Percentiles rank a stretch among this genome's conserved stretches.
phyloP scores from a whole-genome alignment of 148 eudicot species.

The Limonium bicolor region DNA sequence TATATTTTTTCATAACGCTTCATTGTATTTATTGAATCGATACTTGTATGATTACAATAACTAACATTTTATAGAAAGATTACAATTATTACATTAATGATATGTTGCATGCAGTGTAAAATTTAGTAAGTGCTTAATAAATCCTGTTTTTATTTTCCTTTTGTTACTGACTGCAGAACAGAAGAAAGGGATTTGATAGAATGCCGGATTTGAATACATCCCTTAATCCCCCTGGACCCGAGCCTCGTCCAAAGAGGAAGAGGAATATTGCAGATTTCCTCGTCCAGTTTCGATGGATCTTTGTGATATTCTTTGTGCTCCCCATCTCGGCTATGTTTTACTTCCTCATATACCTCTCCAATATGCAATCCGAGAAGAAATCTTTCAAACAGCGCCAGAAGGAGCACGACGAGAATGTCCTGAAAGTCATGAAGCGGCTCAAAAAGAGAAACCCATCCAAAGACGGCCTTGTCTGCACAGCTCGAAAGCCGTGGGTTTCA shows the following conservation, averaged over 20 bases:
- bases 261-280: conserved; percentile 3
- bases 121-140: no score
- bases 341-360: conserved; percentile 3
- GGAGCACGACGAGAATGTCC: conserved; percentile 5
- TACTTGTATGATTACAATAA: no score
- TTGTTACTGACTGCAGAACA: no score
- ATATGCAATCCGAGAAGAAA: conserved; percentile 5
- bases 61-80: no score
- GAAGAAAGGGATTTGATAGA: not conserved
- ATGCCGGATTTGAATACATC: conserved; percentile 6
- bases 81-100: no score
- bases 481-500: conserved; percentile 2
- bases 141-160: not conserved
- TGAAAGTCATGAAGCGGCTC: conserved; percentile 2
- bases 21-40: no score
- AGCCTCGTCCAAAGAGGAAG: conserved; percentile 9
- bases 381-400: conserved; percentile 5
- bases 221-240: no score
- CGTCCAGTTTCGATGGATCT: conserved; percentile 5
- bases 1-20: no score
- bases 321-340: conserved; percentile 2
- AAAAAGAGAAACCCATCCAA: conserved; percentile 3
- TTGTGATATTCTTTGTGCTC: conserved; percentile 6
- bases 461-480: conserved; percentile 6
- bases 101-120: no score